Conservation (phyloP, 2,329 filamentous ascomycete genomes). For the Zalaria sp. region DNA sequence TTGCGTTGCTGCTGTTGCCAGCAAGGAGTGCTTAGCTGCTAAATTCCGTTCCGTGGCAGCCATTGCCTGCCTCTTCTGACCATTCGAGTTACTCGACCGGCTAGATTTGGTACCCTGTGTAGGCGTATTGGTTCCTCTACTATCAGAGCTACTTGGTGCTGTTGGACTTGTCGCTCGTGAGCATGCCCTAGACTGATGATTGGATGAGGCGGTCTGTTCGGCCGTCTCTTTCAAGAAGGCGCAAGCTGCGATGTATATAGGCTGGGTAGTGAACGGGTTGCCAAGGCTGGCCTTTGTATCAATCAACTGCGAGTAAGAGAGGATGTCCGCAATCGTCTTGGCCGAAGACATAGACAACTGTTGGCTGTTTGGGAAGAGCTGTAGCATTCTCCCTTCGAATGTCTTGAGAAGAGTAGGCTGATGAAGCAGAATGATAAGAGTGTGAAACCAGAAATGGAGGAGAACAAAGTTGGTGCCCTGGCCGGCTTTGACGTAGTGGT, state of each 20-base stretch:
- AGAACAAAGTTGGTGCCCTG: constrained; percentile 80
- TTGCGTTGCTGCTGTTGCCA: constrained; percentile 69
- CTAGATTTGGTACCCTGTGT: background rate
- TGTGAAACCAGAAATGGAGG: constrained; percentile 80
- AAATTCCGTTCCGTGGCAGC: constrained; percentile 21
- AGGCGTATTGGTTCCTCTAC: constrained; percentile 4
- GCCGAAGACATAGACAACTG: constrained; percentile 77
- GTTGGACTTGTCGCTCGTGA: constrained; percentile 9
- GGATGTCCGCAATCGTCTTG: constrained; percentile 80
- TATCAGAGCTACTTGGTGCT: constrained; percentile 12
- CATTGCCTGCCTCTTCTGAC: constrained; percentile 1
- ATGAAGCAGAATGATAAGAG: constrained; percentile 70
- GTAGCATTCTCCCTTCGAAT: constrained; percentile 54
- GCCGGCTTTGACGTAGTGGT: constrained; percentile 64
- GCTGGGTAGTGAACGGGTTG: constrained; percentile 76
- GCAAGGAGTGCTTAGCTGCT: constrained; percentile 51
- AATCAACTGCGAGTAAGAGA: constrained; percentile 73
- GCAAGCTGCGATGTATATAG: constrained; percentile 82
- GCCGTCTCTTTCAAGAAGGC: constrained; percentile 77
- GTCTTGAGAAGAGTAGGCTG: constrained; percentile 71
- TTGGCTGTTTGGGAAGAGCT: constrained; percentile 65
- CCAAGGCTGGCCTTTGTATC: constrained; percentile 76
- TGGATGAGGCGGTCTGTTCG: constrained; percentile 49
- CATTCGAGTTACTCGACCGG: background rate
- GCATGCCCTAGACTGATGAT: constrained; percentile 15